These are phyloP conservation scores for Heliamphora pulchella DNA, from an alignment of 179 eudicot genomes.

Conservation along the genomic window DNA sequence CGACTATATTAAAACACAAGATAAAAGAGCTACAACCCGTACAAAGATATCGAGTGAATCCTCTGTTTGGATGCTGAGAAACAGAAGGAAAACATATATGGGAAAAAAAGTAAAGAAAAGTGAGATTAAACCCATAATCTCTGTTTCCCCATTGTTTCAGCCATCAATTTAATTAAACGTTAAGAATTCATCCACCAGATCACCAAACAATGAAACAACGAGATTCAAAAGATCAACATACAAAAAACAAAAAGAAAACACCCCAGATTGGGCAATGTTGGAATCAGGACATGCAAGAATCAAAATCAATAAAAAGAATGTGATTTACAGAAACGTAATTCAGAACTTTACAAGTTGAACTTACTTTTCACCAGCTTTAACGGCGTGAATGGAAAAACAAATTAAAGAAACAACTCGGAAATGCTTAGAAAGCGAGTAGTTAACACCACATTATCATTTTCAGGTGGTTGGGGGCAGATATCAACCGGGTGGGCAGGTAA, in stretches of 20 bases:
- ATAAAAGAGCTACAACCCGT: neutral
- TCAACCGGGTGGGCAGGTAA: neutral
- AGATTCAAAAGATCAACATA: neutral
- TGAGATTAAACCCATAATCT: neutral
- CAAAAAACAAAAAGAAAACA: neutral
- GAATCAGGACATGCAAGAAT: constrained; percentile 7
- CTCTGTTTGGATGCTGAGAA: constrained; percentile 3
- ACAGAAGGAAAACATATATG: neutral
- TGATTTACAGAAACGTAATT: neutral
- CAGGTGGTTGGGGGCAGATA: neutral
- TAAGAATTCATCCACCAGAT: neutral
- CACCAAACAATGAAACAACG: neutral
- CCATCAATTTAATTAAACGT: neutral
- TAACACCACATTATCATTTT: too few relatives aligned
- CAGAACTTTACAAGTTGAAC: neutral
- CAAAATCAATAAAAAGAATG: neutral
- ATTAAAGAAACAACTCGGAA: neutral
- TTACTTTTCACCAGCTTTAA: neutral
- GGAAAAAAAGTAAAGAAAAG: neutral
- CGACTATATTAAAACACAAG: neutral
- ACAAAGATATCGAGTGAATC: neutral
- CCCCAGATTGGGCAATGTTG: neutral
- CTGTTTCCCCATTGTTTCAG: neutral
- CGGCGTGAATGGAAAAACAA: neutral
- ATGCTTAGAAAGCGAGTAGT: too few relatives aligned